phyloP scores from a whole-genome alignment of 163 green algal genomes.

The Chlorella variabilis region DNA sequence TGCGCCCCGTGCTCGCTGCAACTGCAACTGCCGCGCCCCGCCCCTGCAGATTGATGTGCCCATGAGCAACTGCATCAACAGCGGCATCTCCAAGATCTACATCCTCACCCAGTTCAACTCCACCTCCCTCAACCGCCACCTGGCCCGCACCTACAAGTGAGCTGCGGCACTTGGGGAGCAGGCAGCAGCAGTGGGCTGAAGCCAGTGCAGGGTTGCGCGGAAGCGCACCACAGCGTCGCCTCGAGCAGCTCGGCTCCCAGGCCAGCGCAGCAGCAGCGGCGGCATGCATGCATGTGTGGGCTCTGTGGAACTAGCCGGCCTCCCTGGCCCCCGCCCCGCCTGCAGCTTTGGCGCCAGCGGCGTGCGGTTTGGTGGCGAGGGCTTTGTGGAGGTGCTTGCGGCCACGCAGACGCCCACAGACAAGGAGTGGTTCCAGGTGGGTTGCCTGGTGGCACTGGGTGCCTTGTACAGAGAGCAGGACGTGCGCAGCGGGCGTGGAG shows the following conservation, averaged over 20 bases:
- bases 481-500: no score
- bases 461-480: no score
- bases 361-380: conserved; percentile 78
- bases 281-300: no score
- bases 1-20: no score
- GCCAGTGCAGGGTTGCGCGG: no score
- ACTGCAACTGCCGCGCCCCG: conserved; percentile 36
- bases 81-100: conserved; percentile 97
- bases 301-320: neutral
- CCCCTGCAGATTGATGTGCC: conserved; percentile 98
- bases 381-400: conserved; percentile 98
- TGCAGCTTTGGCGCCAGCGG: conserved; percentile 56
- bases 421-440: conserved; percentile 92
- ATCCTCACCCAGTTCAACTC: conserved; percentile 99
- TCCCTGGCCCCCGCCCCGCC: no score
- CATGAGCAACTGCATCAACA: conserved; percentile 99
- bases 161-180: neutral
- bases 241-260: no score
- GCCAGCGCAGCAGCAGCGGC: no score
- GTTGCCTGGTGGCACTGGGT: neutral
- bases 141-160: conserved; percentile 88
- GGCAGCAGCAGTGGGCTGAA: neutral
- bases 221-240: no score
- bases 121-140: conserved; percentile 95
- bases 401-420: conserved; percentile 88